These are phyloP conservation scores for Aspergillus panamensis DNA, from an alignment of 495 filamentous ascomycete species.

Conservation along the genomic window DNA sequence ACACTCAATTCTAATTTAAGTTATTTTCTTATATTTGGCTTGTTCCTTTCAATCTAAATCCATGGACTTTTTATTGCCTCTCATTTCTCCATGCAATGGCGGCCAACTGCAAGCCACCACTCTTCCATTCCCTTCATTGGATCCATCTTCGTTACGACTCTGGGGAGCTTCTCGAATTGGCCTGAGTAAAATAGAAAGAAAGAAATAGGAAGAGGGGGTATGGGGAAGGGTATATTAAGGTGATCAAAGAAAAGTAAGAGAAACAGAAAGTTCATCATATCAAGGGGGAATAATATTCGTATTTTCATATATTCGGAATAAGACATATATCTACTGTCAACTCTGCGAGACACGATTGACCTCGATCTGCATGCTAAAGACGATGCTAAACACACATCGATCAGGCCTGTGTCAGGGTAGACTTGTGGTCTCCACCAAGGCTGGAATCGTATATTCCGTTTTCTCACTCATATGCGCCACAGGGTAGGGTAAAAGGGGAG, in stretches of 20 bases:
- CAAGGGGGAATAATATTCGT: conserved; percentile 1
- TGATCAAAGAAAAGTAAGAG: neutral
- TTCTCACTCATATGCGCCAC: conserved; percentile 15
- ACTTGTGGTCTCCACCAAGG: conserved; percentile 28
- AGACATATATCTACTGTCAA: conserved; percentile 43
- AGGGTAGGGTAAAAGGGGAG: conserved; percentile 9
- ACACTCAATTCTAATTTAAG: neutral
- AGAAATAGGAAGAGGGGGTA: neutral
- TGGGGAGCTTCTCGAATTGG: too few relatives aligned
- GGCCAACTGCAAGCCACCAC: too few relatives aligned
- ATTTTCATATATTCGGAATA: conserved; percentile 37
- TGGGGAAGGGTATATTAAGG: neutral
- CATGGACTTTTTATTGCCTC: too few relatives aligned
- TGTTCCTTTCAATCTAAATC: too few relatives aligned
- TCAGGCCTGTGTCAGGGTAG: conserved; percentile 19
- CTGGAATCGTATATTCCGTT: conserved; percentile 19
- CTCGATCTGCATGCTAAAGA: conserved; percentile 6
- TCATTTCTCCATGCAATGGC: too few relatives aligned
- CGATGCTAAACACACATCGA: conserved; percentile 9
- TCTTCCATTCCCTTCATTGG: too few relatives aligned
- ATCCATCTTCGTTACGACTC: neutral
- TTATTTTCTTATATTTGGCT: neutral
- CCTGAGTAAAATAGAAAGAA: neutral
- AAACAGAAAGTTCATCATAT: conserved; percentile 3
- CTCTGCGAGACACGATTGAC: conserved; percentile 24